A percentile compares a stretch with the other conserved stretches of the same genome.
phyloP scores from a whole-genome alignment of 2,329 filamentous ascomycete genomes.

The Lasiodiplodia sp. region DNA sequence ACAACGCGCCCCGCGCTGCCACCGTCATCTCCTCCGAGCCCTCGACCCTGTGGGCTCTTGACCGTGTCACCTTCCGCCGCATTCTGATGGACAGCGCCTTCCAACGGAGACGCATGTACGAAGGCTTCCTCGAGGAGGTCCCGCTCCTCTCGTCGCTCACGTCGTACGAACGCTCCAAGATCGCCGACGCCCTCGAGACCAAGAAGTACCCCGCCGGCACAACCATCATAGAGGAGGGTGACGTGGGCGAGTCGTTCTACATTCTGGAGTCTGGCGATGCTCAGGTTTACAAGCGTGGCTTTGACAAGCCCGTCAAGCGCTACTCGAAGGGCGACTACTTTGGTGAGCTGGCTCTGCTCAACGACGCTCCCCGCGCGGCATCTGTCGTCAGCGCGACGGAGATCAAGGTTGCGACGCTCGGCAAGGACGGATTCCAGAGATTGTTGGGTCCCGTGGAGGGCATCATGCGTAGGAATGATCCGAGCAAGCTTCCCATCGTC shows the following conservation, averaged over 20 bases:
- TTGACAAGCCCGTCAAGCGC: constrained; percentile 73
- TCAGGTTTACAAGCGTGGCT: constrained; percentile 81
- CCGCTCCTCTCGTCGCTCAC: constrained; percentile 83
- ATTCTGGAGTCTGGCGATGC: constrained; percentile 88
- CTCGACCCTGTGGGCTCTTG: constrained; percentile 90
- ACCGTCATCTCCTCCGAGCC: constrained; percentile 86
- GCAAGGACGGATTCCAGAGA: constrained; percentile 93
- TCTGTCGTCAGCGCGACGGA: constrained; percentile 84
- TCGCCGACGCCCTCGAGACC: constrained; percentile 93
- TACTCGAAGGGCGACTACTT: constrained; percentile 97
- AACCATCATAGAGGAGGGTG: constrained; percentile 90
- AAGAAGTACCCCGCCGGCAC: constrained; percentile 81
- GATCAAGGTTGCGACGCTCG: constrained; percentile 90
- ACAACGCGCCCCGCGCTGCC: constrained; percentile 94
- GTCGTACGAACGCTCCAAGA: constrained; percentile 94
- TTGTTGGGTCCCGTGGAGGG: constrained; percentile 91
- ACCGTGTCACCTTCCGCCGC: constrained; percentile 94
- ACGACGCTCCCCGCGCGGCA: constrained; percentile 91
- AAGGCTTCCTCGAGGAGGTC: constrained; percentile 94
- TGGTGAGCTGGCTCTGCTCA: constrained; percentile 90
- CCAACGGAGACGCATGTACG: constrained; percentile 94
- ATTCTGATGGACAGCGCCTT: constrained; percentile 99
- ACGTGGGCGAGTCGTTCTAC: constrained; percentile 90
- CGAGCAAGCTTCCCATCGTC: constrained; percentile 48
- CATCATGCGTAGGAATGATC: constrained; percentile 84